Evolutionary conservation across 2,329 filamentous ascomycete genomes (phyloP), one percentile per base, ranked within the genome.

Genomic region (Magnaporthiopsis incrustans): DNA sequence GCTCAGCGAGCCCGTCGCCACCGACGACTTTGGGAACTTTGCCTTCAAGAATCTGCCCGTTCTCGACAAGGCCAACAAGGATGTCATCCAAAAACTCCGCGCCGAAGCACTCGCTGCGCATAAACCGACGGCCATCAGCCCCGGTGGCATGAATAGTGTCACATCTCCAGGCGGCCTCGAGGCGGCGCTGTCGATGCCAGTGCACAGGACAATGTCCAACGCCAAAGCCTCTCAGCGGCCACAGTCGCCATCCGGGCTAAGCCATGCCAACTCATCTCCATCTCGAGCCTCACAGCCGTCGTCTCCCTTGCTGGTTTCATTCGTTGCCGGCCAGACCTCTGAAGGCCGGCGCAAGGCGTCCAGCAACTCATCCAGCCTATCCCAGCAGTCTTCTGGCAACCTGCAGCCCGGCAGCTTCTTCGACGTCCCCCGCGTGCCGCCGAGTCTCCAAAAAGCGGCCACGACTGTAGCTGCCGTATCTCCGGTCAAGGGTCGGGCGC

Each of bases 31-130:
- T 79, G 95, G 95, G 38, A 92, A 87, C 67, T 99, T 99, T 76
- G 87, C 92, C 56, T 99, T 97, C 82, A 99, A 99, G 78, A 99
- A 99, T 70, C 79, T 99, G 61, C 93, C 94, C 0, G 94, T 98
- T 26, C 82, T 99, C 25, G 95, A 98, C 71, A 98, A 97, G 75
- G 95, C 95, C 64, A 99, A 99, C 77, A 99, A 99, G 74, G 95
- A 99, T 71, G 92, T 98, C 35, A 97, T 99, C 38, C 93, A 98
- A 71, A 98, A 98, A 74, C 81, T 99, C 65, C 88, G 93, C 14
- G 92, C 93, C 27, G 93, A 98, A 75, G 93, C 95, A 3, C 83
- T 97, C 78, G 92, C 85, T 3, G 77, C 81, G 2, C 85, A 88
- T 68, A 87, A 88, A 70, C 76, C 78, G 44, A 73, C 78, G 6